These are phyloP conservation scores for Fusarium xylarioides DNA, from an alignment of 2,329 filamentous ascomycete species.

Conservation along the genomic window DNA sequence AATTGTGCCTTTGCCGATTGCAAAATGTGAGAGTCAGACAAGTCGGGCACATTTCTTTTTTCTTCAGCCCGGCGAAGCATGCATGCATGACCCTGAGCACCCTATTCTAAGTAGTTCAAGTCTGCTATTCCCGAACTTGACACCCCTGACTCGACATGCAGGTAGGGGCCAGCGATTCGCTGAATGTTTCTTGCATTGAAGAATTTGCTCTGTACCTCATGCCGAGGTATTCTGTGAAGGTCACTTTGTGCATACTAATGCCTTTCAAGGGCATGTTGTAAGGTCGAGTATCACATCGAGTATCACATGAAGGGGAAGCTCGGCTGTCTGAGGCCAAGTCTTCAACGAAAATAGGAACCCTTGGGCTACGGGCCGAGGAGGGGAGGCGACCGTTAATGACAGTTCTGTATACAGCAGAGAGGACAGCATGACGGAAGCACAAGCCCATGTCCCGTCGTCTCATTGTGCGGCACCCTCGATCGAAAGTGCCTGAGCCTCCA, in stretches of 20 bases:
- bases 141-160: slow-evolving; percentile 28
- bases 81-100: slow-evolving; percentile 1
- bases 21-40: slow-evolving; percentile 2
- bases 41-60: slow-evolving; percentile 9
- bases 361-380: slow-evolving; percentile 6
- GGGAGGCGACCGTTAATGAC: slow-evolving; percentile 26
- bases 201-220: slow-evolving; percentile 3
- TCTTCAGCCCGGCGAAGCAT: not conserved
- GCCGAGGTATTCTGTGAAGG: slow-evolving; percentile 21
- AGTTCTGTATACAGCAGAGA: slow-evolving; percentile 11
- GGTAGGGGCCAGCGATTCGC: slow-evolving; percentile 1
- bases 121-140: slow-evolving; percentile 34
- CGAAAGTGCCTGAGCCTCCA: not conserved
- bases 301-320: not conserved
- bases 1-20: not conserved
- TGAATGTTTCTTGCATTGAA: slow-evolving; percentile 24
- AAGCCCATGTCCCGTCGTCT: not conserved
- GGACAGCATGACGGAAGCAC: slow-evolving; percentile 26
- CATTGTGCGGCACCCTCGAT: not conserved
- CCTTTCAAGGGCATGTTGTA: not conserved
- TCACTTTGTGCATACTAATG: not conserved
- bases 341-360: slow-evolving; percentile 11
- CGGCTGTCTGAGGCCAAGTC: not conserved
- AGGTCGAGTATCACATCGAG: not conserved
- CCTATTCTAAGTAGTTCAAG: not conserved